A percentile compares a stretch with the other conserved stretches of the same genome.
These are phyloP conservation scores for Macroventuria anomochaeta DNA, from an alignment of 2,329 filamentous ascomycete species.

Conservation along the genomic window DNA sequence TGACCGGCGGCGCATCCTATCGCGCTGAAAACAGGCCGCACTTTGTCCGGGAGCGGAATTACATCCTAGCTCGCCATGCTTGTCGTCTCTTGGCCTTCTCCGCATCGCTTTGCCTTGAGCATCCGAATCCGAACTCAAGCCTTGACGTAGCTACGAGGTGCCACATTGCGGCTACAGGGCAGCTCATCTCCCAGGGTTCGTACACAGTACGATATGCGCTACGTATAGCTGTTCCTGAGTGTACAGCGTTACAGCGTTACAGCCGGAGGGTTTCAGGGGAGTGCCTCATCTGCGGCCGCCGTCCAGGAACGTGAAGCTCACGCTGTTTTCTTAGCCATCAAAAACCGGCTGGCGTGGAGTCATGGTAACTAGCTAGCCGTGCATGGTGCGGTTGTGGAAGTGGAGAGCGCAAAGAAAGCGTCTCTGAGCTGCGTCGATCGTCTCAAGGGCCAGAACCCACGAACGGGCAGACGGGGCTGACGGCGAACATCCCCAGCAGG, in stretches of 20 bases:
- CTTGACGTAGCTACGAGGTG: conserved; percentile 19
- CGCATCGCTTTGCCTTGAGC: conserved; percentile 22
- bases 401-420: conserved; percentile 27
- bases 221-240: conserved; percentile 24
- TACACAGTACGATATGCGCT: conserved; percentile 9
- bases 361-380: conserved; percentile 29
- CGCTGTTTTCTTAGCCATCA: conserved; percentile 25
- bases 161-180: conserved; percentile 7
- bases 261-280: conserved; percentile 27
- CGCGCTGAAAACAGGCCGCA: conserved; percentile 20
- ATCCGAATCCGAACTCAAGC: conserved; percentile 24
- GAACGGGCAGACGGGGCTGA: conserved; percentile 36
- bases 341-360: conserved; percentile 24
- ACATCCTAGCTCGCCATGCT: conserved; percentile 36
- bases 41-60: conserved; percentile 24
- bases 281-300: conserved; percentile 32
- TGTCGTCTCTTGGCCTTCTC: conserved; percentile 26
- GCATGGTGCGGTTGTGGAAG: conserved; percentile 36
- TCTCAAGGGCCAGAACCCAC: conserved; percentile 47
- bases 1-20: conserved; percentile 19
- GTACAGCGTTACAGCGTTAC: conserved; percentile 21
- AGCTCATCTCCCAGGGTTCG: background rate
- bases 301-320: conserved; percentile 42
- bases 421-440: conserved; percentile 38
- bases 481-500: conserved; percentile 39